Evolutionary conservation across 768 basidiomycete species (phyloP), one percentile per base, ranked within the genome.

Genomic region (Lactarius evosmus): DNA sequence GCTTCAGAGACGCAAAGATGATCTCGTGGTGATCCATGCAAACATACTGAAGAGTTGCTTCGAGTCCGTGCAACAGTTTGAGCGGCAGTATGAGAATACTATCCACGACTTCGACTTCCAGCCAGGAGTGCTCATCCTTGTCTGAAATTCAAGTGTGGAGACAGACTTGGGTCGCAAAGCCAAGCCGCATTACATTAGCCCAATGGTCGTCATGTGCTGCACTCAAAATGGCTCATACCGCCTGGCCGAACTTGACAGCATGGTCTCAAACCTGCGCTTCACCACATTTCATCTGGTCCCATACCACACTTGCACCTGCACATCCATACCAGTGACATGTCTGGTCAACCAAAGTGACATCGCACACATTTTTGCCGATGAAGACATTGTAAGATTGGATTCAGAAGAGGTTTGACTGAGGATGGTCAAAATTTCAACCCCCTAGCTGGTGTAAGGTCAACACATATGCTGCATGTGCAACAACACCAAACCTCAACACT

Each of bases 21-120:
- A 61, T 7, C 63, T 66, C 2, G 56, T 56, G 5, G 25, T 22
- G 9, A 56, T 57, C 34, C 46, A 38, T 5, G 22, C 22, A 32
- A 51, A 36, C 9, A 3, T 60, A 14, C 14, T 38, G 11, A 9
- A n/a, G 5, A 40, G 34, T 25, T 22, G 50, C 32, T 27, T 51
- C 17, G 27, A 25, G 3, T 36, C 58, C 1, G 50, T 32, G 0
- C 5, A n/a, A 6, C 34, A 56, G 2, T 72, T 70, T 44, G 61
- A 67, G 32, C 27, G 25, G 3, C 36, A 36, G 19, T 65, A 57
- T 38, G 41, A 46, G 22, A 53, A 30, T 7, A 62, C 66, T 1
- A 72, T 74, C 56, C 59, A 46, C 9, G 65, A 72, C 57, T 70
- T 63, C 52, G 38, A 73, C 56, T 74, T 74, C 62, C 40, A 58